Conservation (phyloP, 805 yeast genomes). For the Kodamaea sagamina region DNA sequence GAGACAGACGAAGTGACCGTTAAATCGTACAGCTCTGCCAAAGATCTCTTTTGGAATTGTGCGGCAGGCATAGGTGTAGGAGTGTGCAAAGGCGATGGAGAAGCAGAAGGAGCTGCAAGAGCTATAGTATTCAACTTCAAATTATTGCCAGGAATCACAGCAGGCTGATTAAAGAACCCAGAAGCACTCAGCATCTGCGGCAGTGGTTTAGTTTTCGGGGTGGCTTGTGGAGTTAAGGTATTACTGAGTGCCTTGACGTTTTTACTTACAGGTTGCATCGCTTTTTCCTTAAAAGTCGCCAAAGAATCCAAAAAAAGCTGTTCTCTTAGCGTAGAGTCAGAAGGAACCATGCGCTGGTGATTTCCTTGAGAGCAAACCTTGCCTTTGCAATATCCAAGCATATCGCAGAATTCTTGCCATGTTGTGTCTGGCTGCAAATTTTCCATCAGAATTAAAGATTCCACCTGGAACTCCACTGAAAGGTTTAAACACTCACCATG, state of each 20-base stretch:
- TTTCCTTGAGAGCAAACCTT: conserved; percentile 1
- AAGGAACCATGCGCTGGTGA: conserved; percentile 3
- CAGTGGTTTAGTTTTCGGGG: background rate
- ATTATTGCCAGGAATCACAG: background rate
- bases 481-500: conserved; percentile 61
- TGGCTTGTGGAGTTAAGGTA: background rate
- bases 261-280: background rate
- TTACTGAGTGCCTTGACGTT: background rate
- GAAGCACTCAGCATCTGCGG: background rate
- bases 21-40: background rate
- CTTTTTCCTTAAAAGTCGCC: background rate
- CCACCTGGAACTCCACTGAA: conserved; percentile 19
- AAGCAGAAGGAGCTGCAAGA: conserved; percentile 17
- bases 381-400: conserved; percentile 6
- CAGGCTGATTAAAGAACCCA: background rate
- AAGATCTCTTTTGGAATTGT: background rate
- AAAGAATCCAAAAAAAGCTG: conserved; percentile 1
- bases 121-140: background rate
- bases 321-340: background rate
- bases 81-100: conserved; percentile 24
- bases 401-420: background rate
- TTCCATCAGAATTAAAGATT: conserved; percentile 1
- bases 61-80: conserved; percentile 18
- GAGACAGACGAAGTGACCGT: background rate
- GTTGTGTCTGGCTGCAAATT: conserved; percentile 2